Conservation (phyloP, 441 rosid genomes). For the Adansonia madagascariensis region DNA sequence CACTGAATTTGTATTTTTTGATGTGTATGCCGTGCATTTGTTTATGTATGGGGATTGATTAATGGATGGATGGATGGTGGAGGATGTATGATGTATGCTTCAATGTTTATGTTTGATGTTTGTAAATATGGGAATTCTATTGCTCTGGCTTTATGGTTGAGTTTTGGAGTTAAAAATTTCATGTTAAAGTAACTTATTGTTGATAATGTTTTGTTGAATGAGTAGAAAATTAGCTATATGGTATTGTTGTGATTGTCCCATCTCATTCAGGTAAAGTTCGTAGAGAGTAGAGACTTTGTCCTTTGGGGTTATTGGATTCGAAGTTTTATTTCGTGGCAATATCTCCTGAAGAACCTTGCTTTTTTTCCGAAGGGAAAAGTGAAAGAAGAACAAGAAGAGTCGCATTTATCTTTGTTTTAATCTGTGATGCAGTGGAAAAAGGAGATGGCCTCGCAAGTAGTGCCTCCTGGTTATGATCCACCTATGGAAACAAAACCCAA, state of each 20-base stretch:
- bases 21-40: background rate
- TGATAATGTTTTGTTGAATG: background rate
- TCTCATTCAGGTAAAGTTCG: background rate
- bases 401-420: conserved; percentile 4
- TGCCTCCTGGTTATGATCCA: conserved; percentile 85
- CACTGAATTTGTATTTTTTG: background rate
- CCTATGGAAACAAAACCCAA: conserved; percentile 63
- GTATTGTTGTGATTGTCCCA: background rate
- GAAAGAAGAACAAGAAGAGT: background rate
- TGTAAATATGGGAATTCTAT: background rate
- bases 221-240: background rate
- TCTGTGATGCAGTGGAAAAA: conserved; percentile 69
- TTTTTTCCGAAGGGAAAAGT: background rate
- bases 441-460: conserved; percentile 64
- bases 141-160: background rate
- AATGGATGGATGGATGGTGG: background rate
- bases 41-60: background rate
- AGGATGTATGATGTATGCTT: background rate
- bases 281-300: conserved; percentile 1
- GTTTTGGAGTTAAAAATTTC: background rate
- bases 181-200: conserved; percentile 16
- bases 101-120: background rate
- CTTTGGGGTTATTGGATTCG: conserved; percentile 13
- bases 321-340: conserved; percentile 19
- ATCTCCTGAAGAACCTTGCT: background rate